A percentile compares a stretch with the other conserved stretches of the same genome.
Conservation (phyloP, 768 basidiomycete genomes). For the Mycena metata region DNA sequence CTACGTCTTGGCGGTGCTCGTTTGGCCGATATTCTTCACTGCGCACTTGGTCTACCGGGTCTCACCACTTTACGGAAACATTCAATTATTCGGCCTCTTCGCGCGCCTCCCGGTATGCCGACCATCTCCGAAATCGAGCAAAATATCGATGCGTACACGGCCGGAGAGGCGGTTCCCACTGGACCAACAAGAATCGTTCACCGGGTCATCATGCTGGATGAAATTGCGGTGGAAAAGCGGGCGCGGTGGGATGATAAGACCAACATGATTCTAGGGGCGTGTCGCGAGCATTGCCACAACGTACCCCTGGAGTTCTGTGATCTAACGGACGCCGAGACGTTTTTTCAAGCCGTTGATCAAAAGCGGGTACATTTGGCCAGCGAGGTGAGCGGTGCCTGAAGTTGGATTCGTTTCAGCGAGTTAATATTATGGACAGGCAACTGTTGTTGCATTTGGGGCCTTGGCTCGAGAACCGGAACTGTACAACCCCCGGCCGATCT, state of each 20-base stretch:
- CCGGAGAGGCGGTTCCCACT: not conserved
- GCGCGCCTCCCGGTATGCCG: constrained; percentile 3
- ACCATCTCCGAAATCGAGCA: not conserved
- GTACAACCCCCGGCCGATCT: no score
- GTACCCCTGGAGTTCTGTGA: not conserved
- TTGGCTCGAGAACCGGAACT: no score
- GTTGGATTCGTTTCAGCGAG: no score
- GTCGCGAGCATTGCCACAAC: not conserved
- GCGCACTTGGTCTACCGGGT: constrained; percentile 33
- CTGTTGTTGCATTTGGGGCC: no score
- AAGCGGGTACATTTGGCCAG: no score
- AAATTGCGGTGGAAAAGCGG: constrained; percentile 11
- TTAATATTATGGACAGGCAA: no score
- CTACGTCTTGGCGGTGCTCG: constrained; percentile 16
- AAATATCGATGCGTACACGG: constrained; percentile 19
- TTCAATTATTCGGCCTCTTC: constrained; percentile 9
- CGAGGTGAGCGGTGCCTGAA: no score
- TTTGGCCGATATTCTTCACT: not conserved
- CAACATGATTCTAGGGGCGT: constrained; percentile 5
- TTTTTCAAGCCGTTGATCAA: not conserved
- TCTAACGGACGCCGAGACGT: not conserved
- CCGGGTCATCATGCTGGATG: constrained; percentile 11
- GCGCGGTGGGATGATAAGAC: constrained; percentile 10
- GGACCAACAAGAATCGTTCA: not conserved
- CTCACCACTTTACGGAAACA: constrained; percentile 32